phyloP scores from a whole-genome alignment of 2,329 filamentous ascomycete genomes.

The Cylindrodendrum hubeiense region DNA sequence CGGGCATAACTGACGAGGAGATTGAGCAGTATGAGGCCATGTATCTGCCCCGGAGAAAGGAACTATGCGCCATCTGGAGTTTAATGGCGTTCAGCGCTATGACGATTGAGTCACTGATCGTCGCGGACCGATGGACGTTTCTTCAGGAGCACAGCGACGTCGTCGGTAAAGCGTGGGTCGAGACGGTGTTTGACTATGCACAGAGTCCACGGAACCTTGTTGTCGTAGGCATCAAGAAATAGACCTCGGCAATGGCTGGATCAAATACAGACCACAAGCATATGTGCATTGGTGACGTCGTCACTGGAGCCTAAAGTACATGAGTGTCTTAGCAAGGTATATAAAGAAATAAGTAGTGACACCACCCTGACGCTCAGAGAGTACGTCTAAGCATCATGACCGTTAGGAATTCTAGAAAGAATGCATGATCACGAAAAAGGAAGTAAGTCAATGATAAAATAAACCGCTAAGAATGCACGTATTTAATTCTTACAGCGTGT shows the following conservation, averaged over 20 bases:
- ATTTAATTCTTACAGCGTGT: too few relatives aligned
- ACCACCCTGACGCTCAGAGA: too few relatives aligned
- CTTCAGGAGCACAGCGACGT: slow-evolving; percentile 80
- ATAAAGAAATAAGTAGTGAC: too few relatives aligned
- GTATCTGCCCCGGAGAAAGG: slow-evolving; percentile 78
- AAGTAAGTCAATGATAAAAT: too few relatives aligned
- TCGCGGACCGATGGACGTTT: slow-evolving; percentile 90
- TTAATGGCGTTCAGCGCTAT: slow-evolving; percentile 96
- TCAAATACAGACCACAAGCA: slow-evolving; percentile 3
- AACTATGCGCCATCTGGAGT: slow-evolving; percentile 90
- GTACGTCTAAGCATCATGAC: too few relatives aligned
- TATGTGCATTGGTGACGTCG: too few relatives aligned
- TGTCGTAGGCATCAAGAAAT: slow-evolving; percentile 88
- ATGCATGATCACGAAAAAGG: too few relatives aligned
- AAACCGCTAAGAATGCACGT: too few relatives aligned
- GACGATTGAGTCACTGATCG: slow-evolving; percentile 90
- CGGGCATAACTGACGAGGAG: slow-evolving; percentile 78
- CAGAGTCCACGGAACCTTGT: slow-evolving; percentile 92
- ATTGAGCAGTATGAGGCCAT: slow-evolving; percentile 76
- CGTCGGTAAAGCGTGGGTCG: slow-evolving; percentile 86
- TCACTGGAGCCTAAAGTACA: too few relatives aligned
- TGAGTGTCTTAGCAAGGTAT: too few relatives aligned
- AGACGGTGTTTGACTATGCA: slow-evolving; percentile 90
- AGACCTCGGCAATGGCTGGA: slow-evolving; percentile 17
- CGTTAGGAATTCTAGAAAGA: too few relatives aligned